Evolutionary conservation across 805 yeast genomes (phyloP).

Genomic region (Suhomyces vadensis): DNA sequence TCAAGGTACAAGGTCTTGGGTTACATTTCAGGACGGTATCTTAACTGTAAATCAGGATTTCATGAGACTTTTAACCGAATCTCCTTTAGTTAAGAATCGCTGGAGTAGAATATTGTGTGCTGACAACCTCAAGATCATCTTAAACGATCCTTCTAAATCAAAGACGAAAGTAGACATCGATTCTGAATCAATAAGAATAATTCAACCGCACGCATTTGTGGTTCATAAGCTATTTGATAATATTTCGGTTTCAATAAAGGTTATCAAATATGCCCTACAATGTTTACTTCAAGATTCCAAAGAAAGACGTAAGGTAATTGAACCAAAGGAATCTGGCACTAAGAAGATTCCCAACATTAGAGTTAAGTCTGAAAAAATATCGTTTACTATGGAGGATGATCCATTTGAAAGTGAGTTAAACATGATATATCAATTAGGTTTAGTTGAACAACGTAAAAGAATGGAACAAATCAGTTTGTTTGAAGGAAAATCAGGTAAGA

Average conservation of each 20-base stretch:
- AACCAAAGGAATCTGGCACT: slow-evolving; percentile 33
- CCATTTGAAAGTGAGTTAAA: slow-evolving; percentile 43
- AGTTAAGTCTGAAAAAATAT: slow-evolving; percentile 26
- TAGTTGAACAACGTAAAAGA: slow-evolving; percentile 41
- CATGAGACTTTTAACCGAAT: slow-evolving; percentile 50
- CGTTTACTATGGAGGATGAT: slow-evolving; percentile 45
- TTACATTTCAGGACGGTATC: slow-evolving; percentile 11
- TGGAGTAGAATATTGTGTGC: slow-evolving; percentile 53
- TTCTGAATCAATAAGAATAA: slow-evolving; percentile 29
- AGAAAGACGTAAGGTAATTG: slow-evolving; percentile 20
- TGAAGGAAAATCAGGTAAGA: slow-evolving; percentile 14
- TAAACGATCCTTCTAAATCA: slow-evolving; percentile 13
- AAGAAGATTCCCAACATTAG: slow-evolving; percentile 29
- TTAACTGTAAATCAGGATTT: slow-evolving; percentile 21
- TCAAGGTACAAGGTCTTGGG: slow-evolving; percentile 36
- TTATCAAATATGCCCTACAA: slow-evolving; percentile 33
- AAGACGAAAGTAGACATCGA: slow-evolving; percentile 21
- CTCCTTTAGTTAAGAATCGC: slow-evolving; percentile 45
- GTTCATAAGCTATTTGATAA: slow-evolving; percentile 41
- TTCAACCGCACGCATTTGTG: slow-evolving; percentile 42
- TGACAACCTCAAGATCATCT: slow-evolving; percentile 20
- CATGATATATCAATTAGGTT: slow-evolving; percentile 45
- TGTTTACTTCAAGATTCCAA: slow-evolving; percentile 20
- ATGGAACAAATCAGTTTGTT: slow-evolving; percentile 30
- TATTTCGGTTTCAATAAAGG: slow-evolving; percentile 34